Evolutionary conservation across 306 rosid species (phyloP).

Genomic region (Senna tora): DNA sequence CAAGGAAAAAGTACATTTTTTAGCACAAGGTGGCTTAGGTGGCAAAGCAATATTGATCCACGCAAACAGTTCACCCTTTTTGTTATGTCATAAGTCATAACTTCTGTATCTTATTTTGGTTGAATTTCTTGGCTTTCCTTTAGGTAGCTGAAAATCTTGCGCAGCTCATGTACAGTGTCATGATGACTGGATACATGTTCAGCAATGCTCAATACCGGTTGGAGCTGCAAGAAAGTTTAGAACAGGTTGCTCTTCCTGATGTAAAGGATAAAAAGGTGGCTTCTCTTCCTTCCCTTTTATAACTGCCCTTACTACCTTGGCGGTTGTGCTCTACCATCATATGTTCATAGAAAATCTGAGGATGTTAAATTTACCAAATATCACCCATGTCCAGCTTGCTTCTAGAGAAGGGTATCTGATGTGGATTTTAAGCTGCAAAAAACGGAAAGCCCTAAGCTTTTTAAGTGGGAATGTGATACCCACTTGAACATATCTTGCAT

Average conservation of each 20-base stretch:
- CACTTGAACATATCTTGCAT: background rate
- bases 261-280: constrained; percentile 73
- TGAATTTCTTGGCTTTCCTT: constrained; percentile 39
- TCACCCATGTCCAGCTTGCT: background rate
- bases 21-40: constrained; percentile 25
- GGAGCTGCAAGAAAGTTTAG: constrained; percentile 92
- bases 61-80: constrained; percentile 3
- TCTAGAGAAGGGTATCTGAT: background rate
- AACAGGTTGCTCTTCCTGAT: constrained; percentile 93
- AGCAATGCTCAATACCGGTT: constrained; percentile 90
- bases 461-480: background rate
- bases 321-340: background rate
- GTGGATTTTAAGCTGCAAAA: background rate
- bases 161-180: constrained; percentile 96
- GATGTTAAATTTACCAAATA: background rate
- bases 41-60: constrained; percentile 23
- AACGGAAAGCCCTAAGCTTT: background rate
- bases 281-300: constrained; percentile 28
- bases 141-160: constrained; percentile 99
- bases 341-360: background rate
- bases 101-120: constrained; percentile 24
- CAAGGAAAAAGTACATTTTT: background rate
- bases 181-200: constrained; percentile 99
- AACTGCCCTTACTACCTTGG: background rate
- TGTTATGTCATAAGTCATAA: constrained; percentile 28